phyloP scores from a whole-genome alignment of 148 eudicot genomes.

The Rhododendron kiyosumense region DNA sequence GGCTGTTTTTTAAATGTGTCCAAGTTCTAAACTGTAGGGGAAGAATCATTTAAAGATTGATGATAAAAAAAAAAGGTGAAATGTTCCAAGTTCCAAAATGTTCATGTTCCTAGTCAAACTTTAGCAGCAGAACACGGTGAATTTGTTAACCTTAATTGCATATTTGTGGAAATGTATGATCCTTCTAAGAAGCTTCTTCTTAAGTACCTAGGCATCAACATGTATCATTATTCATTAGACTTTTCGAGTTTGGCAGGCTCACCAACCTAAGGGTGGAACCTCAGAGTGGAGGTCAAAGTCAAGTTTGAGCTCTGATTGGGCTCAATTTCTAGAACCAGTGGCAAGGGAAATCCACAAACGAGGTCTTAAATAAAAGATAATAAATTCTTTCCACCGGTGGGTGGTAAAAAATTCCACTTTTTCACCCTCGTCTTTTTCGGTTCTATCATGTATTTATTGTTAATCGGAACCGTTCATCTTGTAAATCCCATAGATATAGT shows the following conservation, averaged over 20 bases:
- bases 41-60: not conserved
- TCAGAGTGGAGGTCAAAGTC: not conserved
- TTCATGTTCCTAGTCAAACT: not conserved
- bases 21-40: not conserved
- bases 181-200: not conserved
- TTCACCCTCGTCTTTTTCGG: no score
- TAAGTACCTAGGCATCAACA: not conserved
- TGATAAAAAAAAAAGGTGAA: not conserved
- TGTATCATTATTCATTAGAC: not conserved
- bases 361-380: no score
- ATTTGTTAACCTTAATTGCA: not conserved
- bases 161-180: not conserved
- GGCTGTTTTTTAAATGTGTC: not conserved
- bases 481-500: no score
- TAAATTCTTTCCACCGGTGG: fast-evolving
- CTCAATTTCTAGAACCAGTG: not conserved
- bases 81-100: not conserved
- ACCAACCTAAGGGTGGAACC: not conserved
- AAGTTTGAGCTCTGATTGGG: not conserved
- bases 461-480: no score
- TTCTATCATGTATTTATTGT: no score
- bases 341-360: not conserved
- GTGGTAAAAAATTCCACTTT: no score
- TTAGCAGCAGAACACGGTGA: not conserved
- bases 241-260: not conserved